Base-by-base conservation (phyloP, 805 yeast species). In the Teunomyces kruisii region DNA sequence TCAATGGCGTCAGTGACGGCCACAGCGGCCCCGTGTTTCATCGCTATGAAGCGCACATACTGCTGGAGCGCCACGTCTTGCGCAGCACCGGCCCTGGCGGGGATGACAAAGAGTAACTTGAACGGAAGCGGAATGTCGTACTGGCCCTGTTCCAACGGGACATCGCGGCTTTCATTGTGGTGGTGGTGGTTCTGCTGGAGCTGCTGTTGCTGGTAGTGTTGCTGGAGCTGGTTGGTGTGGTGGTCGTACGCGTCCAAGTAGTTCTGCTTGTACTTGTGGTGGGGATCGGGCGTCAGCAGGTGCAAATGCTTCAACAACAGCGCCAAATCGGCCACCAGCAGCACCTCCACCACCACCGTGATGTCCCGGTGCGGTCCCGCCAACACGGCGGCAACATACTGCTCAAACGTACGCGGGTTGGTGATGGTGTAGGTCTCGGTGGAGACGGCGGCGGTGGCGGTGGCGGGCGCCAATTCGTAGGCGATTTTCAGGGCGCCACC, bases 11-110 rank as follows among this genome's bases (percentile, higher is more conserved):
- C 45, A 4, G 53, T 28, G 2, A 54, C 52, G 1, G 53, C 48
- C 28, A 59, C 53, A 28, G 44, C 40, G 1, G 55, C 62, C 1
- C 71, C 69, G 46, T 67, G 74, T 28, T 63, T 59, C 44, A 64
- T 40, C 3, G 66, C 58, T 3, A 68, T 44, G 31, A 62, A 61
- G 13, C 76, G 55, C 9, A 73, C 49, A n/a, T 58, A 40, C 45
- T 74, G 71, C 47, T 76, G 79, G 3, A 61, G 48, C 51, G 9
- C 66, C 55, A 33, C 31, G 14, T 16, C 17, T 5, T 39, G n/a
- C n/a, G n/a, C 44, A 13, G 19, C 14, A 16, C n/a, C 7, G 37
- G 24, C 6, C 22, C 6, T 19, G 3, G 59, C 29, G 16, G 55
- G 55, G 15, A 60, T 35, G 6, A 65, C 31, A 8, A 64, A 42